Conservation (phyloP, 768 basidiomycete species). For the Kwoniella botswanensis region DNA sequence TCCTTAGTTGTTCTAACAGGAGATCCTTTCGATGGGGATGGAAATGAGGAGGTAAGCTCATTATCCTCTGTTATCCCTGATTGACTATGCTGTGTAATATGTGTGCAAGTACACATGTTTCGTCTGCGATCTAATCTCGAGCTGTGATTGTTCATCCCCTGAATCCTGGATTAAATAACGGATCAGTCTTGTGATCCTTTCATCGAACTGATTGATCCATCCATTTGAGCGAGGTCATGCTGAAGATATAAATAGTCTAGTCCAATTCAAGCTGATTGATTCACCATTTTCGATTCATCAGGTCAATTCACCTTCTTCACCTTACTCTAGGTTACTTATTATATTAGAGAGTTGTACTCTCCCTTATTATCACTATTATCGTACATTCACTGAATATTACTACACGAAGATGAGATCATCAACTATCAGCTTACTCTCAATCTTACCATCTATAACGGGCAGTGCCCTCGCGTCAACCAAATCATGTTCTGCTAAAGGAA, state of each 20-base stretch:
- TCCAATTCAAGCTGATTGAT: not conserved
- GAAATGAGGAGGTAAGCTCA: not conserved
- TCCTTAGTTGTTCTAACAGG: not conserved
- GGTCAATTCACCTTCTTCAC: not conserved
- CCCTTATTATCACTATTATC: not conserved
- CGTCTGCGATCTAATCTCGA: not conserved
- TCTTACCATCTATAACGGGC: not conserved
- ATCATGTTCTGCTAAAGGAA: not conserved
- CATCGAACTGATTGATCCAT: not conserved
- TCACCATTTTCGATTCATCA: not conserved
- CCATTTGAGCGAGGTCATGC: not conserved
- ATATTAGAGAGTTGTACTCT: not conserved
- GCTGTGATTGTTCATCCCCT: not conserved
- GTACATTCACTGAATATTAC: not conserved
- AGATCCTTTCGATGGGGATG: not conserved
- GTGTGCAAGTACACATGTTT: not conserved
- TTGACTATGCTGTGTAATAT: not conserved
- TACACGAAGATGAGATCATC: not conserved
- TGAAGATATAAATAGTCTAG: not conserved
- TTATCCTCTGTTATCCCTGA: not conserved
- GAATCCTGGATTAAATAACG: not conserved
- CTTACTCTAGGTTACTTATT: not conserved
- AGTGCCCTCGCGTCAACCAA: not conserved
- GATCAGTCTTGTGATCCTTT: not conserved
- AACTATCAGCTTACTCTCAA: not conserved